Conservation (phyloP, 768 basidiomycete species). For the Agaricus blazei region DNA sequence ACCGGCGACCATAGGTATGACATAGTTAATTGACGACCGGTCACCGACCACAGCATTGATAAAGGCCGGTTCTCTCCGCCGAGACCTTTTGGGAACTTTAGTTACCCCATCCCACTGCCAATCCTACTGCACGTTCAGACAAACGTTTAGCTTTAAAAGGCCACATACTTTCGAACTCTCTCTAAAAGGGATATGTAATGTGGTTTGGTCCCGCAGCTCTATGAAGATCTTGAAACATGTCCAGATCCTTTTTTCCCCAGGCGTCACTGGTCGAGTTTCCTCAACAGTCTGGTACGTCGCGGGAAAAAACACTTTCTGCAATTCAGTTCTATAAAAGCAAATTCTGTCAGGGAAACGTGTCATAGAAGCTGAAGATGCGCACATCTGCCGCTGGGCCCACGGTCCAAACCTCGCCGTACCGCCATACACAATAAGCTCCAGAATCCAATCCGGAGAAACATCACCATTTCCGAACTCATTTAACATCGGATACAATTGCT, state of each 20-base stretch:
- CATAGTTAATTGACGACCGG: slow-evolving; percentile 81
- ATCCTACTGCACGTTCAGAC: slow-evolving; percentile 42
- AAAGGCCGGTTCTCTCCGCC: slow-evolving; percentile 61
- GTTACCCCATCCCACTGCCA: slow-evolving; percentile 85
- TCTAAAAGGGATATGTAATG: slow-evolving; percentile 82
- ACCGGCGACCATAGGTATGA: slow-evolving; percentile 75
- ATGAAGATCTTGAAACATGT: slow-evolving; percentile 76
- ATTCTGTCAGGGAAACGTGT: slow-evolving; percentile 1
- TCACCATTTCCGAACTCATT: slow-evolving; percentile 68
- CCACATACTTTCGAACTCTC: slow-evolving; percentile 76
- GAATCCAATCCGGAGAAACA: slow-evolving; percentile 87
- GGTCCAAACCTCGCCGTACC: slow-evolving; percentile 85
- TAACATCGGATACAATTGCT: slow-evolving; percentile 13
- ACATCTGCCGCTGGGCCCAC: slow-evolving; percentile 95
- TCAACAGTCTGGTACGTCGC: slow-evolving; percentile 62
- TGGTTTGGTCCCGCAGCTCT: slow-evolving; percentile 73
- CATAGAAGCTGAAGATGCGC: not conserved
- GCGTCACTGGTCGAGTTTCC: slow-evolving; percentile 51
- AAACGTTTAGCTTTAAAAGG: not conserved
- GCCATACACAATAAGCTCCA: slow-evolving; percentile 76
- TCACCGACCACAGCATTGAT: slow-evolving; percentile 74
- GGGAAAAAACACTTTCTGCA: slow-evolving; percentile 85
- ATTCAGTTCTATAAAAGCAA: slow-evolving; percentile 44
- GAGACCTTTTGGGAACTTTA: slow-evolving; percentile 42
- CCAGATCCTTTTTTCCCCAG: slow-evolving; percentile 82